Base-by-base conservation (phyloP, 2,329 filamentous ascomycete species). In the Microdochium nivale region DNA sequence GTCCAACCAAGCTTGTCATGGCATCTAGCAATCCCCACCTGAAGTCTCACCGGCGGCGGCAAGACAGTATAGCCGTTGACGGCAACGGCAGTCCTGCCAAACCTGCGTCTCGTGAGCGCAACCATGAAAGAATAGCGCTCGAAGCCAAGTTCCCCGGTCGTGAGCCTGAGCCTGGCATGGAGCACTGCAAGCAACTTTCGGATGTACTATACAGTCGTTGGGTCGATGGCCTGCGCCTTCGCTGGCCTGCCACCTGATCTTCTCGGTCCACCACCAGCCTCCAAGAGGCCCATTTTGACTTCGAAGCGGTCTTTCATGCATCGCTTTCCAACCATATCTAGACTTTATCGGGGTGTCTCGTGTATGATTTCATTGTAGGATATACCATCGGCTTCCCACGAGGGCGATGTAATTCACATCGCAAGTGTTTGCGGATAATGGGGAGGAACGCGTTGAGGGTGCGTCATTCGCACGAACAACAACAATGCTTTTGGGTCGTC, bases 141-240 rank as follows among this genome's bases (percentile, higher is more conserved):
- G 74, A 79, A 58, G 68, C 74, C 16, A 79, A 75, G 59, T 81
- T 78, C 51, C 80, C 79, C 1, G 79, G 78, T 1, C 74, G 76
- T 37, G 71, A 77, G 50, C 63, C 77, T 2, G 69, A 70, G 47
- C 79, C 83, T 1, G 92, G 90, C 2, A 92, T 96, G 88, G 91
- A 96, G 68, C 92, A 96, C 69, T 88, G 87, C 58, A 89, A 90
- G 63, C 83, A 95, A 65, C 76, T 97, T 35, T 89, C 88, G 1
- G 90, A 96, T 66, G 88, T 95, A 21, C 79, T 99, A 21, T 97
- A 96, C 70, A 83, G 85, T 16, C 81, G 92, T 44, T 99, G 94
- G 94, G 83, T 86, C 2, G 88, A 95, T 53, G 90, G 90, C 1
- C 72, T 97, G 60, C 83, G 84, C 56, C 78, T 81, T 51, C 76